Base-by-base conservation (phyloP, 78 protist genomes). In the Chrysochromulina parva region DNA sequence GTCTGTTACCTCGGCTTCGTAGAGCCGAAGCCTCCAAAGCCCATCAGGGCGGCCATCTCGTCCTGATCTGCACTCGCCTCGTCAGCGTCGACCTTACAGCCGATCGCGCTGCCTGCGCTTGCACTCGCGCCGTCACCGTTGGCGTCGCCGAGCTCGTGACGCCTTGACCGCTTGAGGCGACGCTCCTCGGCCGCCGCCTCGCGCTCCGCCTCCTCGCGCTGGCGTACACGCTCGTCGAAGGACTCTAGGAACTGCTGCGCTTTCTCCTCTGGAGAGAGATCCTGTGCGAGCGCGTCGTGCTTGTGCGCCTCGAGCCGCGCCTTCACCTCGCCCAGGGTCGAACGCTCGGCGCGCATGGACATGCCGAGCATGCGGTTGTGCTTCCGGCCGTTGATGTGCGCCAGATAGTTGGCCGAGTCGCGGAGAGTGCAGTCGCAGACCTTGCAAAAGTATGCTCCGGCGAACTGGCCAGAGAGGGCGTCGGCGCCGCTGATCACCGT, bases 341-440 rank as follows among this genome's bases (percentile, higher is more conserved):
- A 78, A 48, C 86, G 86, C 47, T 78, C 86, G 10, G 86, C 86
- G 28, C 86, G 86, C 26, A 78, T 16, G 13, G 59, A 14, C 86
- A 78, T 78, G 48, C 86, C 86, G 11, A 78, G 59, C 47, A 50
- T 78, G 48, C 86, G 86, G 16, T 14, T 53, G 62, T 78, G 86
- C 57, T 78, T 78, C 48, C 59, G 20, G 24, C 86, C 86, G 86
- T 78, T 78, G 22, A 78, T 53, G 59, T 78, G 86, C 10, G 16
- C 10, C 86, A 78, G 60, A 13, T 53, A 78, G 62, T 52, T 78
- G 13, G 86, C 57, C 62, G 86, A 78, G 86, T 78, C 86, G 9
- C 86, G 86, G 62, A 78, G 86, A 47, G 2, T 20, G 62, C 86
- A 78, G 62, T 78, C 59, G 86, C 86, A 78, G n/a, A 78, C 86